Evolutionary conservation across 1,139 yeast genomes (phyloP), one percentile per base, ranked within the genome.

Genomic region (Nakaseomyces nivariensis): DNA sequence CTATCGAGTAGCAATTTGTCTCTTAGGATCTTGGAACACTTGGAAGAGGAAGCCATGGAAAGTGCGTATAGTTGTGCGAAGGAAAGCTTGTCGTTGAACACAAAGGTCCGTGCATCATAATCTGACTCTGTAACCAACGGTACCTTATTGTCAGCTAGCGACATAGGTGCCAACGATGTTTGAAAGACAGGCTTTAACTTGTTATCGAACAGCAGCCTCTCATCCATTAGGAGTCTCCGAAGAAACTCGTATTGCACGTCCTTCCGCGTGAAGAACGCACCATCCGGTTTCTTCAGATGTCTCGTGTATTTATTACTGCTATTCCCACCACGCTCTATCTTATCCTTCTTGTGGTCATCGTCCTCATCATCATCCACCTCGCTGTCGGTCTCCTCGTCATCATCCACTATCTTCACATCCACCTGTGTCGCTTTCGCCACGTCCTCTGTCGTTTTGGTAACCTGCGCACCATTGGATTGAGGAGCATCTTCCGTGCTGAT

Each of bases 221-320:
- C 72, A 61, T 89, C 83, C 58, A 77, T 74, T 60, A 92, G 85
- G 22, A 92, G 67, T 29, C 73, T 72, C 47, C 74, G 72, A 51
- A 92, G 70, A 58, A 90, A 86, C 58, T 85, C 92, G 64, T 82
- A 86, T 64, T 90, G 97, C 51, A 92, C 83, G 61, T 92, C 97
- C 53, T 72, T 77, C 48, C 97, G 74, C 85, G 95, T 85, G 54
- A 90, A 80, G 17, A 96, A 95, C 59, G 86, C 95, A 4, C 97
- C 97, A 62, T 92, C 97, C 17, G 81, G 75, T 63, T 90, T 90
- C 66, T 90, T 92, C 58, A 92, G 70, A 64, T 86, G 95, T 46
- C 85, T 74, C 26, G 58, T 59, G 40, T 62, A 63, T 46, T 59
- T 58, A 44, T 62, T 61, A 53, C 43, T 56, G 58, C 47, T 56